These are phyloP conservation scores for Sporothrix phasma DNA, from an alignment of 2,329 filamentous ascomycete species.

Conservation along the genomic window DNA sequence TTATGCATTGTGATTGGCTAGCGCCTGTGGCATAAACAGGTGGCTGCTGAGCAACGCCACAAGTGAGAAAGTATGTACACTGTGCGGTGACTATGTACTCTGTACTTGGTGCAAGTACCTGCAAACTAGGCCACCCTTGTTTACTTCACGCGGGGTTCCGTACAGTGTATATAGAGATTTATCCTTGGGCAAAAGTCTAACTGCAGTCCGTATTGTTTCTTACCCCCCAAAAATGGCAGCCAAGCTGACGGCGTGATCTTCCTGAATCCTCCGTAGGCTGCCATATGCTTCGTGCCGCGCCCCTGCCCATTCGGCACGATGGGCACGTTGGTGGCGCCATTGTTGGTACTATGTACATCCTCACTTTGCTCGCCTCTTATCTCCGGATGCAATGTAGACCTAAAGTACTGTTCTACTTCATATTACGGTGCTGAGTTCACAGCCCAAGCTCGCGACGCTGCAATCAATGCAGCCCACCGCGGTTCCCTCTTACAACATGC, in stretches of 20 bases:
- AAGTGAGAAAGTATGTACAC: constrained; percentile 8
- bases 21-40: constrained; percentile 9
- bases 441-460: background rate
- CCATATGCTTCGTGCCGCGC: background rate
- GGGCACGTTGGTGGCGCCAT: background rate
- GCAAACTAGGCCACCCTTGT: background rate
- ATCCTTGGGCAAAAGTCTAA: background rate
- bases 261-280: background rate
- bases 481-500: background rate
- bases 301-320: background rate
- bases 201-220: background rate
- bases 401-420: background rate
- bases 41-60: constrained; percentile 16
- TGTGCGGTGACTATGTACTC: constrained; percentile 1
- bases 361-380: background rate
- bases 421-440: background rate
- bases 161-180: background rate
- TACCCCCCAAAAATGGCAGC: background rate
- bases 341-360: background rate
- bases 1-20: background rate
- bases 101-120: background rate
- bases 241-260: background rate
- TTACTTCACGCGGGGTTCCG: background rate
- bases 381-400: background rate
- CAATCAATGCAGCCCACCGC: constrained; percentile 6